Percentiles rank a stretch among this genome's conserved stretches.
These are phyloP conservation scores for Pleurotus giganteus DNA, from an alignment of 768 basidiomycete genomes.

Conservation along the genomic window DNA sequence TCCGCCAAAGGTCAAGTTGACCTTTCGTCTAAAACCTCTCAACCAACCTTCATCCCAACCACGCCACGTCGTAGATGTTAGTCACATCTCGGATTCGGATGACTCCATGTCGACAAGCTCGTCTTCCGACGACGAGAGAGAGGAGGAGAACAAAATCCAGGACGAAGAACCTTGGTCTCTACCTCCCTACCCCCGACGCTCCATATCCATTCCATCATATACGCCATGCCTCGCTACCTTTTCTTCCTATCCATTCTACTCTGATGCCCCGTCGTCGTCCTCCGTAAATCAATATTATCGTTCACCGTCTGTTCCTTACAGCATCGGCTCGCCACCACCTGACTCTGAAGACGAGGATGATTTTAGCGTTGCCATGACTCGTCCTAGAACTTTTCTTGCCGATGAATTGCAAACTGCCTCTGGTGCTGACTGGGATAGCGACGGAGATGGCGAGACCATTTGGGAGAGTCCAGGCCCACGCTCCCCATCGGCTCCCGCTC, in stretches of 20 bases:
- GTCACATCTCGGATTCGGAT: constrained; percentile 38
- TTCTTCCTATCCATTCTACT: constrained; percentile 26
- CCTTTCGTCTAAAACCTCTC: constrained; percentile 58
- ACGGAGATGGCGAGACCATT: constrained; percentile 56
- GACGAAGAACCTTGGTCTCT: constrained; percentile 47
- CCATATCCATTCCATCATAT: constrained; percentile 56
- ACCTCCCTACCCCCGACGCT: constrained; percentile 55
- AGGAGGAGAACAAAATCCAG: constrained; percentile 18
- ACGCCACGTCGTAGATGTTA: constrained; percentile 34
- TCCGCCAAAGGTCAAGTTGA: constrained; percentile 70
- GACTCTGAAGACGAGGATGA: constrained; percentile 67
- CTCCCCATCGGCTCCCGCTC: constrained; percentile 56
- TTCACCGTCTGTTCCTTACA: constrained; percentile 57
- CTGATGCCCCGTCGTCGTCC: constrained; percentile 21
- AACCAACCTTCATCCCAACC: constrained; percentile 26
- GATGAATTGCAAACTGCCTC: constrained; percentile 17
- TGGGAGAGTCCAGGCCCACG: constrained; percentile 66
- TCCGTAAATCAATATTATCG: constrained; percentile 41
- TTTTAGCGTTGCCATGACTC: constrained; percentile 43
- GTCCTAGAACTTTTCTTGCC: constrained; percentile 30
- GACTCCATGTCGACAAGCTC: constrained; percentile 38
- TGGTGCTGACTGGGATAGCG: constrained; percentile 34
- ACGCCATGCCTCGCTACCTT: constrained; percentile 41
- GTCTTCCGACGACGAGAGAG: constrained; percentile 36
- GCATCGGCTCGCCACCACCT: constrained; percentile 65